phyloP scores from a whole-genome alignment of 192 early-diverging fungal species.

The Coemansia sp. region DNA sequence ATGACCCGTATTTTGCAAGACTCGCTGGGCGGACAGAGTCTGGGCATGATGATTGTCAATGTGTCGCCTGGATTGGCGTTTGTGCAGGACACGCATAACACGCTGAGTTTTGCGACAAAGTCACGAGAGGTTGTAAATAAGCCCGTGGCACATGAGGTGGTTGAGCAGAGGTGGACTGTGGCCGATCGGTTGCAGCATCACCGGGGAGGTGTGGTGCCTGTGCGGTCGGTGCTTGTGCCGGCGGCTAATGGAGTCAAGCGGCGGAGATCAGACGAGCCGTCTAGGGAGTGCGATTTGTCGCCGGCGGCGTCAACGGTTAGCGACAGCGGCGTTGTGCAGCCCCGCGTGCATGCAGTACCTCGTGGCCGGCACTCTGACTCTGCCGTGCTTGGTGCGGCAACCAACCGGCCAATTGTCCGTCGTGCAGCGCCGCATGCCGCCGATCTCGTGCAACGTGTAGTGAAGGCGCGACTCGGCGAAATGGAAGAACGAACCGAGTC shows the following conservation, averaged over 20 bases:
- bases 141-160: conserved; percentile 48
- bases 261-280: conserved; percentile 30
- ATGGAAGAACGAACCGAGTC: conserved; percentile 21
- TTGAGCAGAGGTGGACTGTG: conserved; percentile 39
- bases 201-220: conserved; percentile 8
- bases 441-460: conserved; percentile 24
- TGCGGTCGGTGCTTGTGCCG: background rate
- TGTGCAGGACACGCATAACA: conserved; percentile 58
- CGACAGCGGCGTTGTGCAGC: background rate
- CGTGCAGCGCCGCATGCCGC: conserved; percentile 18
- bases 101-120: conserved; percentile 65
- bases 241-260: conserved; percentile 21
- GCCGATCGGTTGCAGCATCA: conserved; percentile 41
- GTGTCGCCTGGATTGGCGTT: conserved; percentile 58
- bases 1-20: conserved; percentile 68
- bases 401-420: background rate
- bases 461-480: conserved; percentile 17
- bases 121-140: conserved; percentile 65
- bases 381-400: background rate
- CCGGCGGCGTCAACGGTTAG: conserved; percentile 1
- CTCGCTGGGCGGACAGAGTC: conserved; percentile 61
- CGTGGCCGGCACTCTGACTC: conserved; percentile 15
- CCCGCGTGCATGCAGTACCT: background rate
- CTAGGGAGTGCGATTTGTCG: background rate
- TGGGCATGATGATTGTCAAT: conserved; percentile 70